Evolutionary conservation across 2,329 filamentous ascomycete species (phyloP).

Genomic region (Calonectria multiphialidica): DNA sequence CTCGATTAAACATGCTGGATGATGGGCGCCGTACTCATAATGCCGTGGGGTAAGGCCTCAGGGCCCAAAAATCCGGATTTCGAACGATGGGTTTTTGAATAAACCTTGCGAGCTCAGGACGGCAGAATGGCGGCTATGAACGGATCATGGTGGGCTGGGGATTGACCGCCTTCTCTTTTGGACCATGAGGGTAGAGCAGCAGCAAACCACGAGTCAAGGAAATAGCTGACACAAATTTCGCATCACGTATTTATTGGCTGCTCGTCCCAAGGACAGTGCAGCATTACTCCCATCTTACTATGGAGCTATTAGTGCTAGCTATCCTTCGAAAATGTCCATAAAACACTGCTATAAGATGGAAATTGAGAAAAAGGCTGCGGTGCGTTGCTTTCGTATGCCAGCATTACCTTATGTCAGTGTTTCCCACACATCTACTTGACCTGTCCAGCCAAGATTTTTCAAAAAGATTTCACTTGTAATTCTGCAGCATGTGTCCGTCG

Average conservation of each 20-base stretch:
- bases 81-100: conserved; percentile 25
- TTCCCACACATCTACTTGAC: background rate
- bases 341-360: background rate
- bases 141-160: conserved; percentile 31
- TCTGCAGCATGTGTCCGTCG: background rate
- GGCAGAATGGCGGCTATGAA: conserved; percentile 34
- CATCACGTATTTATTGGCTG: background rate
- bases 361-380: background rate
- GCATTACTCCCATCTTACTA: background rate
- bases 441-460: background rate
- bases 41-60: conserved; percentile 11
- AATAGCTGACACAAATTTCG: background rate
- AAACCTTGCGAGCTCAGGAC: conserved; percentile 27
- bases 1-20: conserved; percentile 38
- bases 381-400: background rate
- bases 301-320: too few relatives aligned
- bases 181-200: background rate
- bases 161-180: conserved; percentile 39
- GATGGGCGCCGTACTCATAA: conserved; percentile 25
- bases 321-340: too few relatives aligned
- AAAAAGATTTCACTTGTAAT: background rate
- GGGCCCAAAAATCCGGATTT: conserved; percentile 21
- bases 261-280: too few relatives aligned
- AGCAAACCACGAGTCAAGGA: background rate
- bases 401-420: background rate